phyloP scores from a whole-genome alignment of 495 filamentous ascomycete species.

The Lophiotrema nucula region DNA sequence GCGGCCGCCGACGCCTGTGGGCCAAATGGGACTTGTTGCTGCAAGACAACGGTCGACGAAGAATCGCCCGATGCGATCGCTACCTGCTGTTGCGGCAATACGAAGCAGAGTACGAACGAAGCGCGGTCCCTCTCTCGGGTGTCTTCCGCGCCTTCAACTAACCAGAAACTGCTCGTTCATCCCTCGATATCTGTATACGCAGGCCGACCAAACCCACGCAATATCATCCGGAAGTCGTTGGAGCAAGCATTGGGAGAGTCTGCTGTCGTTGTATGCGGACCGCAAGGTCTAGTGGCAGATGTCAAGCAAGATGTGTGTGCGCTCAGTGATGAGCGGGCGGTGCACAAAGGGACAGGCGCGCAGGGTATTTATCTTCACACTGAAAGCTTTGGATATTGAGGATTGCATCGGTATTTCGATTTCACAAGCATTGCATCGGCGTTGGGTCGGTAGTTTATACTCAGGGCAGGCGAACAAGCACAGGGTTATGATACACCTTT shows the following conservation, averaged over 20 bases:
- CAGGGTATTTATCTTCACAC: constrained; percentile 64
- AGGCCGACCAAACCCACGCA: constrained; percentile 47
- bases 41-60: constrained; percentile 51
- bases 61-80: constrained; percentile 41
- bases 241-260: constrained; percentile 80
- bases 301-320: constrained; percentile 66
- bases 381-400: constrained; percentile 44
- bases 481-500: no score
- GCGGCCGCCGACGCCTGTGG: constrained; percentile 35
- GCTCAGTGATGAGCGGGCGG: constrained; percentile 79
- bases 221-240: constrained; percentile 55
- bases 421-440: not conserved
- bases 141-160: constrained; percentile 16
- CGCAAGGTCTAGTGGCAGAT: constrained; percentile 60
- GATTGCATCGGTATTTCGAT: not conserved
- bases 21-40: constrained; percentile 53
- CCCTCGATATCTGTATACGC: constrained; percentile 36
- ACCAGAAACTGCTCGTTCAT: constrained; percentile 28
- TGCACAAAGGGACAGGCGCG: constrained; percentile 87
- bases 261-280: constrained; percentile 80
- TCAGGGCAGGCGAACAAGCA: no score
- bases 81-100: constrained; percentile 38
- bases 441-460: not conserved
- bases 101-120: constrained; percentile 20
- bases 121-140: constrained; percentile 19